Base-by-base conservation (phyloP, 805 yeast species). In the Dipodascus albidus region DNA sequence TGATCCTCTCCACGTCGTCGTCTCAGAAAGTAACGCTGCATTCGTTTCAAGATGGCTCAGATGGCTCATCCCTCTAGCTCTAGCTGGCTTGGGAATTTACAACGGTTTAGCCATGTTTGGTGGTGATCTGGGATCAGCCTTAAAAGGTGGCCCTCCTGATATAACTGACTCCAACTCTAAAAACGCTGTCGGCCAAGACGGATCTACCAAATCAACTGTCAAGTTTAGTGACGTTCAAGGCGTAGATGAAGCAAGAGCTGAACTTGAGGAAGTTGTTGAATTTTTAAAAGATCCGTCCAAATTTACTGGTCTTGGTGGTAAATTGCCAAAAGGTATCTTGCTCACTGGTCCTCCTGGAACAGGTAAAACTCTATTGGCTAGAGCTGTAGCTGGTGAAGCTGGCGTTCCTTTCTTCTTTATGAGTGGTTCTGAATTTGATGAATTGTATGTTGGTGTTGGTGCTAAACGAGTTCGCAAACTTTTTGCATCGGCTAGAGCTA, bases 301-400 rank as follows among this genome's bases (percentile, higher is more conserved):
- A 68, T 93, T 89, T 72, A 95, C 97, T 51, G 95, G 96, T 1
- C 77, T 93, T 50, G 99, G 99, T 60, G 99, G 99, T 51, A 90
- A 90, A 69, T 76, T 93, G 62, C 98, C 99, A 55, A 93, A 91
- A 68, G 99, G 99, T 75, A 96, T 93, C 3, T 73, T 93, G 55
- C 75, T 91, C 59, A 93, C 98, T 11, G 99, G 99, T 49, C 99
- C 99, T 41, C 99, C 99, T 47, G 99, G 99, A 71, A 91, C 99
- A 3, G 99, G 99, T 79, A 91, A 93, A 68, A 93, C 99, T 1
- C 74, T 91, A 60, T 78, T 93, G 58, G 98, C 98, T 0, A 81
- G 98, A 62, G 98, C 99, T 24, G 95, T 96, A 27, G 99, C 99
- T 4, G 98, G 98, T 58, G 98, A 91, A 70, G 98, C 99, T 3